Evolutionary conservation across 495 filamentous ascomycete genomes (phyloP), one percentile per base, ranked within the genome.

Genomic region (Bathelium albidoporum): DNA sequence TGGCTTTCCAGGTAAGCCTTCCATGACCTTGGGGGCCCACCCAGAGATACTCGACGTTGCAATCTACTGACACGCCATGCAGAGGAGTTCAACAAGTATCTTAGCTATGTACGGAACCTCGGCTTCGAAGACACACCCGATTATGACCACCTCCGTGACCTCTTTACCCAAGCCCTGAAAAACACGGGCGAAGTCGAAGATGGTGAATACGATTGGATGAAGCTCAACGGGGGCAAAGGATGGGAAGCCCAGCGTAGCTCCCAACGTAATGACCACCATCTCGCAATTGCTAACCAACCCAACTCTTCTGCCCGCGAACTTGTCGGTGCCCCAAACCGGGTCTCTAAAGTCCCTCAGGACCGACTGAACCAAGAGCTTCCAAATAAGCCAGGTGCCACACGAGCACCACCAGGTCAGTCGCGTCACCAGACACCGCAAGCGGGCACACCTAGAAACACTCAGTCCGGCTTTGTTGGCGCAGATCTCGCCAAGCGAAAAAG

Each of bases 141-240:
- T 80, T 99, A 99, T 78, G 94, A 99, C 72, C 95, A 95, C 74
- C 85, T 97, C 45, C 89, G 94, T 31, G 94, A 97, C 68, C 85
- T 99, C 32, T 92, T 99, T 80, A 95, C 94, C 1, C 88, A 95
- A 75, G 90, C 94, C n/a, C 82, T 97, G 52, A 95, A 96, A 82
- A 89, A 90, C 66, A 88, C 88, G 5, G 91, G 92, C 43, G 91
- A 95, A 67, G 88, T 97, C 14, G 94, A 99, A 70, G 94, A 99
- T 79, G 94, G 95, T 64, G 95, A 99, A 72, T 99, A 97, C 73
- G 94, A 99, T 75, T 99, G 94, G 94, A 97, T 97, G 95, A 97
- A 96, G 82, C 81, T 95, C 63, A 94, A 90, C 80, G 95, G 95
- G 73, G 92, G 91, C 65, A 88, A 91, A 70, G 91, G 90, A 41